Evolutionary conservation across 2,329 filamentous ascomycete genomes (phyloP), one percentile per base, ranked within the genome.

Genomic region (Teratosphaeria nubilosa): DNA sequence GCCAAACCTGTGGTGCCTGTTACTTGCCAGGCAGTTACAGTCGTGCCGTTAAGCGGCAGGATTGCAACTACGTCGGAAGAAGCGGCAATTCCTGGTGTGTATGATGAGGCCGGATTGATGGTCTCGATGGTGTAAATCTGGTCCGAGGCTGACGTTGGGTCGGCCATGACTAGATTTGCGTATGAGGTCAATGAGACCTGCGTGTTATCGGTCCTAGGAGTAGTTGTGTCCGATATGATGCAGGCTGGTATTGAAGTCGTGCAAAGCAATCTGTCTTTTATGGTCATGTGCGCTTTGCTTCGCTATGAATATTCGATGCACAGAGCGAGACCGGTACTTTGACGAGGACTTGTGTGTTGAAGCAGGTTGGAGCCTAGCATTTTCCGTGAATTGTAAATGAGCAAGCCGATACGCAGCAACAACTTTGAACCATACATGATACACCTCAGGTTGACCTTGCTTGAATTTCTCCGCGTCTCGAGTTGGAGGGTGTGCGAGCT

Each of bases 21-120:
- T 31, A 63, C 57, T 52, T 51, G 56, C 22, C 54, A 56, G 1
- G 61, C 63, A 11, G 61, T 62, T 6, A 63, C 41, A n/a, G 60
- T 65, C 24, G 58, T 63, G 24, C 52, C 34, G 37, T 22, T 25
- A 3, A 56, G 27, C 20, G 63, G 32, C 9, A 64, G 61, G 24
- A 62, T 54, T 10, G 63, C 63, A n/a, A 59, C 25, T 37, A 60
- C 52, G 25, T 54, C 30, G 5, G 54, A 51, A 22, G 54, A 34
- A 11, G 37, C 24, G 54, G 41, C 41, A 20, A 48, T 22, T 16
- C 41, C 41, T 22, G 41, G 41, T 48, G 41, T 48, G 16, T 41
- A n/a, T 16, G 41, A 7, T 16, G 41, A 7, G 16, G n/a, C 22
- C 10, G 41, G 41, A 7, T 48, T 48, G 41, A 48, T 48, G 20